phyloP scores from a whole-genome alignment of 306 rosid species.

The Mimosa bimucronata region DNA sequence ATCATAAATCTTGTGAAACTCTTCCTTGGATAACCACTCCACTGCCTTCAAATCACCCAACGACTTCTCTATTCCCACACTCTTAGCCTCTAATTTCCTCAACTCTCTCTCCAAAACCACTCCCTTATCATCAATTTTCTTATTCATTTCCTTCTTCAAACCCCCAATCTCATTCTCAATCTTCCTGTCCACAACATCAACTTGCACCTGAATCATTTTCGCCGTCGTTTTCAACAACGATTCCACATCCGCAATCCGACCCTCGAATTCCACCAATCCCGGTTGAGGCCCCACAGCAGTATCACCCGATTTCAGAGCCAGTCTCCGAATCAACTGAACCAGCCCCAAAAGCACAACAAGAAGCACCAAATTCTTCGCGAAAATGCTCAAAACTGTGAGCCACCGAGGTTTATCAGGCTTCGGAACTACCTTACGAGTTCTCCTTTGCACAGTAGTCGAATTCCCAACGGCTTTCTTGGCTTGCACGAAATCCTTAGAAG shows the following conservation, averaged over 20 bases:
- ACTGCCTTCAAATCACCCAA: conserved; percentile 58
- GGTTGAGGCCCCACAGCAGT: conserved; percentile 35
- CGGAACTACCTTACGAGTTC: conserved; percentile 42
- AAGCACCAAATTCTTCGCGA: conserved; percentile 61
- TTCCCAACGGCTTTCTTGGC: conserved; percentile 49
- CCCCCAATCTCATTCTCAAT: conserved; percentile 65
- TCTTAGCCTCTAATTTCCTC: conserved; percentile 59
- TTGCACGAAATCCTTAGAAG: conserved; percentile 53
- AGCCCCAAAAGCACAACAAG: conserved; percentile 56
- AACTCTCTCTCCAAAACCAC: conserved; percentile 49
- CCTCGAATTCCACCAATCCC: conserved; percentile 72
- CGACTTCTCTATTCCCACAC: conserved; percentile 61
- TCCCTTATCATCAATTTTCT: conserved; percentile 61
- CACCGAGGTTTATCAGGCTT: conserved; percentile 66
- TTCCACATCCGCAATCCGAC: conserved; percentile 75
- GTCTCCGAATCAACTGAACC: conserved; percentile 60
- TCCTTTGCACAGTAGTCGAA: conserved; percentile 47
- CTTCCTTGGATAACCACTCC: conserved; percentile 74
- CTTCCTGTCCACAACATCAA: conserved; percentile 81
- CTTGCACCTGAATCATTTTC: conserved; percentile 79
- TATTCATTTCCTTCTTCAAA: conserved; percentile 59
- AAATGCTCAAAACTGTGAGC: conserved; percentile 62
- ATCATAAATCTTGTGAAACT: conserved; percentile 66
- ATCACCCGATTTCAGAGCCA: conserved; percentile 50
- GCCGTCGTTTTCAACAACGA: conserved; percentile 61